Conservation (phyloP, 805 yeast species). For the Kuraishia molischiana region DNA sequence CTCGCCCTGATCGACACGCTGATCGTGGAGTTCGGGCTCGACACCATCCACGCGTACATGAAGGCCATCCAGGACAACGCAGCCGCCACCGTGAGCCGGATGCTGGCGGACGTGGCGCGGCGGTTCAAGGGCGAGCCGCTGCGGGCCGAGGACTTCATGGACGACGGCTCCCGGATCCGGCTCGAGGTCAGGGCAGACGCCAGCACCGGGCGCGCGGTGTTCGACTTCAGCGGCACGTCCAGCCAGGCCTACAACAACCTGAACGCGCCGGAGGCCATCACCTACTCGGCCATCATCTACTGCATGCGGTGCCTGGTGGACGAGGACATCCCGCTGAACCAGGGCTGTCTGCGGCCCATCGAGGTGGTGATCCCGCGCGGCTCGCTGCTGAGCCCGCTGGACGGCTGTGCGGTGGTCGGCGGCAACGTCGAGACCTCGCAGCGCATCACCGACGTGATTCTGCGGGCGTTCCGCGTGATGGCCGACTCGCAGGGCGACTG, state of each 20-base stretch:
- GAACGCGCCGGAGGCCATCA: conserved; percentile 89
- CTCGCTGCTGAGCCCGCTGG: conserved; percentile 62
- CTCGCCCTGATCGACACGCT: conserved; percentile 52
- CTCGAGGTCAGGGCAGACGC: conserved; percentile 40
- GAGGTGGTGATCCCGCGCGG: conserved; percentile 53
- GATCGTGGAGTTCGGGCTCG: conserved; percentile 51
- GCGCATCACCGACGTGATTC: conserved; percentile 80
- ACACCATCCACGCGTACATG: conserved; percentile 65
- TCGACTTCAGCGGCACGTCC: conserved; percentile 83
- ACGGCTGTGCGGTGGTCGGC: conserved; percentile 88
- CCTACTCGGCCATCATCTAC: conserved; percentile 81
- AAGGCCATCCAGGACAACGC: conserved; percentile 75
- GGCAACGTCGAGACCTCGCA: conserved; percentile 96
- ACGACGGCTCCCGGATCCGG: conserved; percentile 65
- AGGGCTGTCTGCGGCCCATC: conserved; percentile 83
- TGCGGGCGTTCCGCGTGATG: conserved; percentile 79
- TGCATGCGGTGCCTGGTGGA: conserved; percentile 78
- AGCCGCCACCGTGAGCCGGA: conserved; percentile 52
- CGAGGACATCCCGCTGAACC: conserved; percentile 85
- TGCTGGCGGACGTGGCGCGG: conserved; percentile 33
- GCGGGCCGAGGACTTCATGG: conserved; percentile 58
- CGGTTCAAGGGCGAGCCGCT: conserved; percentile 30
- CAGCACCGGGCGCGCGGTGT: conserved; percentile 49
- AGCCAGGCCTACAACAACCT: conserved; percentile 83
- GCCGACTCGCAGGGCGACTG: conserved; percentile 97